Evolutionary conservation across 73 alveolate genomes (phyloP).

Genomic region (Paramecium pentaurelia): DNA sequence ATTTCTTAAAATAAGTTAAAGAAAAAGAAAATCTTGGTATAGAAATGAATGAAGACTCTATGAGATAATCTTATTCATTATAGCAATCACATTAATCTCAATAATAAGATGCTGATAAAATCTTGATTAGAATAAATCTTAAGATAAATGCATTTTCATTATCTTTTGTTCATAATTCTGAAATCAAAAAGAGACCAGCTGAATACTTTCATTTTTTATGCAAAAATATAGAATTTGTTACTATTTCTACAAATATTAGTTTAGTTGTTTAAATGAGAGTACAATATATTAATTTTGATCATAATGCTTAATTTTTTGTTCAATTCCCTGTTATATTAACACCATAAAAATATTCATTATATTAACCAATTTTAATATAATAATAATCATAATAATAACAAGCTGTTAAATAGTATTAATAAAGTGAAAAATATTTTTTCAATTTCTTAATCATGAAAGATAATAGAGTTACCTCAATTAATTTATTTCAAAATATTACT

Average conservation of each 20-base stretch:
- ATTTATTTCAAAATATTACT: conserved; percentile 6
- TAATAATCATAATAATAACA: not conserved
- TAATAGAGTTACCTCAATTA: not conserved
- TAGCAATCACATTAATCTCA: not conserved
- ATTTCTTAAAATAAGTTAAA: not conserved
- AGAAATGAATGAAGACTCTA: conserved; percentile 16
- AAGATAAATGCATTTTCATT: not conserved
- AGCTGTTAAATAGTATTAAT: not conserved
- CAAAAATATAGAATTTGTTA: conserved; percentile 24
- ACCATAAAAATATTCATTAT: conserved; percentile 43
- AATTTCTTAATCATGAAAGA: not conserved
- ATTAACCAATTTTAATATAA: not conserved
- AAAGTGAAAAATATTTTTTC: not conserved
- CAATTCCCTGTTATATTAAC: conserved; percentile 35
- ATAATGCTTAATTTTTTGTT: conserved; percentile 18
- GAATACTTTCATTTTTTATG: conserved; percentile 7
- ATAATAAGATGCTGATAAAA: not conserved
- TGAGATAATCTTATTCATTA: not conserved
- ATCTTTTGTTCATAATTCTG: conserved; percentile 20
- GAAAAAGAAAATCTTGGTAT: not conserved
- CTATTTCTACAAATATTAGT: not conserved
- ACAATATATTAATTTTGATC: conserved; percentile 28
- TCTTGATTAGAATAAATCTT: not conserved
- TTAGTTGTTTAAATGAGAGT: not conserved
- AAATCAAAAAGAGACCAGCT: conserved; percentile 1